Evolutionary conservation across 2,329 filamentous ascomycete species (phyloP), one percentile per base, ranked within the genome.

Genomic region (Fusarium ambrosium): DNA sequence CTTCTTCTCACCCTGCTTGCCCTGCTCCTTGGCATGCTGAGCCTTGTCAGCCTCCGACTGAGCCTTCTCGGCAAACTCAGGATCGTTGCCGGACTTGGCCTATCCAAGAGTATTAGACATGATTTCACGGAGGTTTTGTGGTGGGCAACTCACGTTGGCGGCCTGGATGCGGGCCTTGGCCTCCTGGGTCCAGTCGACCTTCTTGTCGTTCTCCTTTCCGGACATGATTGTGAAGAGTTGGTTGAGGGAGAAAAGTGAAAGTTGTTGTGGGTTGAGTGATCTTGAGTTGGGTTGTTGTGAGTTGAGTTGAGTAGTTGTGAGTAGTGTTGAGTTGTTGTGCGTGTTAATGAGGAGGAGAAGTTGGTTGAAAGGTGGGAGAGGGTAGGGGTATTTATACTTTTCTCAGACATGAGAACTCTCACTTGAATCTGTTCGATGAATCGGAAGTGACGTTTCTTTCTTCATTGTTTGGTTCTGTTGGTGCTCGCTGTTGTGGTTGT

Each of bases 301-400:
- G 18, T 59, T 24, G 24, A 24, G 24, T 24, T 24, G 60, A n/a
- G n/a, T 55, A 24, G 36, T 51, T 36, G 45, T 66, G 36, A 64
- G 58, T 41, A 65, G 20, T 53, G 36, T 48, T 41, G 37, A 24
- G 55, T 37, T 4, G 55, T 43, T 4, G 32, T 51, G 16, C 51
- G 58, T 56, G 53, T 24, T 62, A 53, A 27, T 65, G 27, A 9
- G 34, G 24, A 58, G 48, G 62, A 55, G 24, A 66, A 43, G 60
- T 45, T 14, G 8, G 24, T 39, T 14, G 13, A 41, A 60, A 70
- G 11, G 3, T 27, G 48, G 41, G 56, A 39, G 32, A 9, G 9
- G 16, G 18, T 27, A 10, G 20, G 36, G 39, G 36, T 62, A 66
- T 71, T 71, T 75, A 69, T 75, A 55, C 60, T 18, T 68, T 73